These are phyloP conservation scores for Pythium guiyangense DNA, from an alignment of 352 stramenopile species.

Conservation along the genomic window DNA sequence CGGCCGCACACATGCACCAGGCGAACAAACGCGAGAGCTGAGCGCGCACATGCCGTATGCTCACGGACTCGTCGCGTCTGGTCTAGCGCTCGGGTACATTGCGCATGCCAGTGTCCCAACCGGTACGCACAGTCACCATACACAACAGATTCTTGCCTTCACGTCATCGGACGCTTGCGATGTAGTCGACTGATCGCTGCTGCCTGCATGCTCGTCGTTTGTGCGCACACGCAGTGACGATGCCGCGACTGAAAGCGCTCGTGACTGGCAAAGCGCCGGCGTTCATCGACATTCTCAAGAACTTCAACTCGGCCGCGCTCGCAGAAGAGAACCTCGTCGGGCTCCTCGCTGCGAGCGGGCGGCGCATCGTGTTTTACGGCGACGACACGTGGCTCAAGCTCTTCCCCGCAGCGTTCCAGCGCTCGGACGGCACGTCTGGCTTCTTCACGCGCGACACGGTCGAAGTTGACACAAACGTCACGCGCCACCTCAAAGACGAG, in stretches of 20 bases:
- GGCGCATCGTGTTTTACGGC: slow-evolving; percentile 82
- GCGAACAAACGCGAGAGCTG: slow-evolving; percentile 30
- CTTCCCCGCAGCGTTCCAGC: slow-evolving; percentile 68
- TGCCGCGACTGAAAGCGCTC: slow-evolving; percentile 85
- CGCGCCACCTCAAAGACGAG: slow-evolving; percentile 76
- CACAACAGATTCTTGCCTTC: background rate
- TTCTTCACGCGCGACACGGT: slow-evolving; percentile 88
- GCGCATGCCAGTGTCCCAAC: slow-evolving; percentile 80
- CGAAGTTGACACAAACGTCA: slow-evolving; percentile 86
- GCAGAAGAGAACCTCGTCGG: slow-evolving; percentile 70
- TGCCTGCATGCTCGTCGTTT: background rate
- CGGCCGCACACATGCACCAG: background rate
- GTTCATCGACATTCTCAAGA: slow-evolving; percentile 90
- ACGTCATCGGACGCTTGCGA: background rate
- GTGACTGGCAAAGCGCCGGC: slow-evolving; percentile 78
- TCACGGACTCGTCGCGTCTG: slow-evolving; percentile 34
- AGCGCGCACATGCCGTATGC: slow-evolving; percentile 71
- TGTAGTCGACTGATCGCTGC: background rate
- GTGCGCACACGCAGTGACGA: slow-evolving; percentile 46
- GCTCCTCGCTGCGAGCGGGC: slow-evolving; percentile 36
- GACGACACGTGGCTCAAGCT: slow-evolving; percentile 90
- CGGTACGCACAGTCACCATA: background rate
- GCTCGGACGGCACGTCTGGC: slow-evolving; percentile 74
- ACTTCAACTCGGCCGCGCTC: slow-evolving; percentile 86
- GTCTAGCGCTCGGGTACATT: slow-evolving; percentile 63